Percentiles rank a stretch among this genome's conserved stretches.
These are phyloP conservation scores for Diplodia intermedia DNA, from an alignment of 2,329 filamentous ascomycete species.

Conservation along the genomic window DNA sequence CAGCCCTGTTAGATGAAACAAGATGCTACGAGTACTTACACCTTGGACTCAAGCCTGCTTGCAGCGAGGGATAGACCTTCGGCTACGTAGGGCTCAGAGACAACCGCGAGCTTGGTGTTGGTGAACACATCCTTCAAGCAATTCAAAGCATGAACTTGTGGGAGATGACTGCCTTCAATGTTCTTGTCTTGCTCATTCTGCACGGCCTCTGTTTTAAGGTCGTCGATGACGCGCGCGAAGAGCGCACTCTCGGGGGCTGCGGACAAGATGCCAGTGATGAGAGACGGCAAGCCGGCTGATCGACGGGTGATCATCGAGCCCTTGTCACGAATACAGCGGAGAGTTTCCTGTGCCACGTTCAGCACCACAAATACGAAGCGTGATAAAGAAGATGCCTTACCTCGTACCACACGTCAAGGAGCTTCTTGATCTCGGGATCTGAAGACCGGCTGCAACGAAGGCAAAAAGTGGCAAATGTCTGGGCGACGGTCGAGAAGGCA, in stretches of 20 bases:
- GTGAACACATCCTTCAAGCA: conserved; percentile 92
- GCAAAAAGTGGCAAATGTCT: conserved; percentile 86
- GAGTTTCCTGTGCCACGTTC: conserved; percentile 59
- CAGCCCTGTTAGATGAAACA: conserved; percentile 18
- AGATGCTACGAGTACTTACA: conserved; percentile 56
- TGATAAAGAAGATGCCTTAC: conserved; percentile 35
- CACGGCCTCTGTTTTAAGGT: conserved; percentile 66
- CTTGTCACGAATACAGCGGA: conserved; percentile 75
- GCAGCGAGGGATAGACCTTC: conserved; percentile 80
- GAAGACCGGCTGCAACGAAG: conserved; percentile 64
- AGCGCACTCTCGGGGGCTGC: conserved; percentile 64
- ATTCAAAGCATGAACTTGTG: conserved; percentile 94
- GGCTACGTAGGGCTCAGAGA: conserved; percentile 76
- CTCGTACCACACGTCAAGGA: conserved; percentile 74
- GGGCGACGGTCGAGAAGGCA: conserved; percentile 90
- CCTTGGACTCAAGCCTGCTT: conserved; percentile 75
- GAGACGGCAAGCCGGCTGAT: conserved; percentile 88
- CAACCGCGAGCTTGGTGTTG: conserved; percentile 74
- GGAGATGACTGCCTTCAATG: conserved; percentile 66
- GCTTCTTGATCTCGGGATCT: conserved; percentile 50
- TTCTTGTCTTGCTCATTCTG: conserved; percentile 59
- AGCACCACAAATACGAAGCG: not conserved
- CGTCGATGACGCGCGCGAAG: conserved; percentile 69
- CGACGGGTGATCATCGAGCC: conserved; percentile 81
- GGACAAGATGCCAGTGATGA: conserved; percentile 81